Base-by-base conservation (phyloP, 768 basidiomycete species). In the Russula dissimulans region DNA sequence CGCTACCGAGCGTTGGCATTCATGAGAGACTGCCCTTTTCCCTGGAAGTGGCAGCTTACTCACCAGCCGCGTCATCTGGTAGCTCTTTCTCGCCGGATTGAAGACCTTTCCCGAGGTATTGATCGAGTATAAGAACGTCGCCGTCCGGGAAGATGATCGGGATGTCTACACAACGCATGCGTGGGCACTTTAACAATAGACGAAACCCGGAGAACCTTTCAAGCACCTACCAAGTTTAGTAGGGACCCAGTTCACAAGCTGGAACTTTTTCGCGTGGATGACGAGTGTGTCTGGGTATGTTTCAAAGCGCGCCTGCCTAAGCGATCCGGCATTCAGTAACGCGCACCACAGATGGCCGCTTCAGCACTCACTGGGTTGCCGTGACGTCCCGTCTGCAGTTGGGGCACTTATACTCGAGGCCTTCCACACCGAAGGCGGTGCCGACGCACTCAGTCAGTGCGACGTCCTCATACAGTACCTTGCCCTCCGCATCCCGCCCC, bases 171-270 rank as follows among this genome's bases (percentile, higher is more conserved):
- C 17, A 7, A 59, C 26, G 18, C 22, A 17, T 17, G 12, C 43
- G 17, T 45, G 18, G n/a, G 2, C 5, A 3, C n/a, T 31, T 18
- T 14, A 41, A 32, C 42, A 54, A 17, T 42, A 10, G 15, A 48
- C 36, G 34, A 36, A 22, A 17, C 18, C 44, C 26, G 38, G 10
- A 22, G 14, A 31, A 17, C 10, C 39, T 8, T 12, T 7, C 8
- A 41, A 4, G 15, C 36, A 45, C 83, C 17, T 63, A 92, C 93
- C 91, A 32, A 98, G 78, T 73, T 99, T 99, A 3, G 87, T 80
- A 0, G 97, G 97, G 1, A 99, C 91, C 97, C 97, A 98, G 66
- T 93, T 92, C 44, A 93, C 87, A 4, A 95, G 80, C 71, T 94
- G 90, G 76, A 97, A 97, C 67, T 95, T 95, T 69, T 89, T 91